Base-by-base conservation (phyloP, 2,329 filamentous ascomycete species). In the Calonectria crousiana region DNA sequence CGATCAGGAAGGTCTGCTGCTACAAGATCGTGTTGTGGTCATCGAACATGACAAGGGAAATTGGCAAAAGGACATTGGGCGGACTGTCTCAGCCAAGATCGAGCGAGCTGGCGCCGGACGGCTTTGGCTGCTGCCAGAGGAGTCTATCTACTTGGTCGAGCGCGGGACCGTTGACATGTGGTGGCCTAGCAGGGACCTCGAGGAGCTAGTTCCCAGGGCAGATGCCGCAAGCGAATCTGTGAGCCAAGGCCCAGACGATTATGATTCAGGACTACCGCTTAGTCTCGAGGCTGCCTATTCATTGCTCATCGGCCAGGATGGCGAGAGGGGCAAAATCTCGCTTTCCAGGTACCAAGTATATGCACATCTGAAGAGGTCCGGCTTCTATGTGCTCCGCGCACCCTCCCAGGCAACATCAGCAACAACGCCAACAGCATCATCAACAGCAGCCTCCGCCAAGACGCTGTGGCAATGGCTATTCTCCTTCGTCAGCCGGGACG, bases 201-300 rank as follows among this genome's bases (percentile, higher is more conserved):
- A 86, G 52, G 88, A 89, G 44, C 81, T 90, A 3, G 84, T 90
- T 56, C 86, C 88, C 2, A 78, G 81, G 23, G 78, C 79, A 4
- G 82, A 82, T 18, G 81, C 80, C 16, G 74, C 79, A 47, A 71
- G 72, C 16, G 74, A 78, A 58, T 78, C 75, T 58, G 76, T 74
- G 14, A 74, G 76, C 38, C 70, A 79, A 32, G 80, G 82, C 14
- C 80, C 82, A 2, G 81, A 85, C 36, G 87, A 88, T 52, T 91
- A 92, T 72, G 90, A 92, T 9, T 86, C 89, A 5, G 94, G 93
- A 0, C 84, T 97, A n/a, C 95, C 96, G 0, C 93, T 99, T 88
- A 98, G 95, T 84, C 86, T 98, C 49, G 95, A 98, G 84, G 96
- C 94, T 8, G 95, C 95, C 0, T 98, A 98, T 86, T 91, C 96